Evolutionary conservation across 2,329 filamentous ascomycete species (phyloP).

Genomic region (Diplodia intermedia): DNA sequence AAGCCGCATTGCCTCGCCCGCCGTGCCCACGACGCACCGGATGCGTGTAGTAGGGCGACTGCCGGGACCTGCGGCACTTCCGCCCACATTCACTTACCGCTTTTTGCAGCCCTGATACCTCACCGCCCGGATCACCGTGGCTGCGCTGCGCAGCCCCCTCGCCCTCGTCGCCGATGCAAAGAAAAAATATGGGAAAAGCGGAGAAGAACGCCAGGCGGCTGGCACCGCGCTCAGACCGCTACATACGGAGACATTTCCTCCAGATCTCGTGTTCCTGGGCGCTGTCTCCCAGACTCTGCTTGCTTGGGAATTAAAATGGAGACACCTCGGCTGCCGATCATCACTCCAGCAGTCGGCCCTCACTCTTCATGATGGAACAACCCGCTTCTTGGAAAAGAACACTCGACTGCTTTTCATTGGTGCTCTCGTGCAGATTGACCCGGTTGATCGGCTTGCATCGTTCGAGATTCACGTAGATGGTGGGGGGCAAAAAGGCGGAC

Average conservation of each 20-base stretch:
- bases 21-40: background rate
- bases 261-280: constrained; percentile 10
- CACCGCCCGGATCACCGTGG: constrained; percentile 6
- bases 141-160: background rate
- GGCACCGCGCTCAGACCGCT: constrained; percentile 9
- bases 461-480: constrained; percentile 29
- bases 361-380: background rate
- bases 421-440: constrained; percentile 9
- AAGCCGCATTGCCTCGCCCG: constrained; percentile 17
- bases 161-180: background rate
- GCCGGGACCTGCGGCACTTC: constrained; percentile 24
- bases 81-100: constrained; percentile 11
- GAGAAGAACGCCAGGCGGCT: constrained; percentile 9
- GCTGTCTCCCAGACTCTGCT: background rate
- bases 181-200: constrained; percentile 4
- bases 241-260: constrained; percentile 3
- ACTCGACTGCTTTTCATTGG: constrained; percentile 10
- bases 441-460: constrained; percentile 22
- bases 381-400: constrained; percentile 9
- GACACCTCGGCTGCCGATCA: constrained; percentile 17
- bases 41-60: background rate
- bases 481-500: background rate
- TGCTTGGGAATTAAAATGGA: constrained; percentile 15
- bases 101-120: constrained; percentile 2
- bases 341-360: background rate